Evolutionary conservation across 2,329 filamentous ascomycete species (phyloP).

Genomic region (Penicillium hordei): DNA sequence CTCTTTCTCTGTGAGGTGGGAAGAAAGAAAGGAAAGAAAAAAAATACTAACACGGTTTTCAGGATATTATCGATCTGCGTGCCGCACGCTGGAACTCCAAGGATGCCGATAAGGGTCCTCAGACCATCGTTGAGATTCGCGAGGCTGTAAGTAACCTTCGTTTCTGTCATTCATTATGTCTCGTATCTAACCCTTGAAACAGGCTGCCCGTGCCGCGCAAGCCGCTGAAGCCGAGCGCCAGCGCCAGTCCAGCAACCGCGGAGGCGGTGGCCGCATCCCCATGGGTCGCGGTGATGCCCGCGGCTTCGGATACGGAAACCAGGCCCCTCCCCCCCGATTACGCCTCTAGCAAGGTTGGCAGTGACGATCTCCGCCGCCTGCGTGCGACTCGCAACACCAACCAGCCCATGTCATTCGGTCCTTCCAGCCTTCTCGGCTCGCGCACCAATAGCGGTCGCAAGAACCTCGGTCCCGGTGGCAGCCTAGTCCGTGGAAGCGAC

Average conservation of each 20-base stretch:
- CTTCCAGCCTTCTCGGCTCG: constrained; percentile 82
- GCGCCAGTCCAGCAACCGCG: constrained; percentile 54
- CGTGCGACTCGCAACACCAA: constrained; percentile 61
- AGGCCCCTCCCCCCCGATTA: constrained; percentile 68
- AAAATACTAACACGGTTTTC: constrained; percentile 12
- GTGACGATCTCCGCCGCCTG: constrained; percentile 86
- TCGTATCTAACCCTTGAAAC: constrained; percentile 9
- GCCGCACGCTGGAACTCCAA: constrained; percentile 77
- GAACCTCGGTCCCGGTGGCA: constrained; percentile 69
- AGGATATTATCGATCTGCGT: constrained; percentile 83
- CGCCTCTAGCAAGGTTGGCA: constrained; percentile 76
- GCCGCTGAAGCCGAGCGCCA: constrained; percentile 69
- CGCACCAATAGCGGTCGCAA: constrained; percentile 83
- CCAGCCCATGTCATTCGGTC: constrained; percentile 69
- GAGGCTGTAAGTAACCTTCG: constrained; percentile 60
- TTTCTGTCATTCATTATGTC: background rate
- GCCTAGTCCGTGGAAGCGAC: constrained; percentile 71
- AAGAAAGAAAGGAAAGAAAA: background rate
- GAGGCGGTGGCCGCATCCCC: constrained; percentile 66
- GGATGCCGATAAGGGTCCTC: constrained; percentile 89
- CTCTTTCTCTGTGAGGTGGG: background rate
- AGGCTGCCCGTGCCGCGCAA: constrained; percentile 73
- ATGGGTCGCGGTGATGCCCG: constrained; percentile 84
- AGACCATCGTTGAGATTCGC: constrained; percentile 92
- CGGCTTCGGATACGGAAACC: constrained; percentile 68